A percentile compares a stretch with the other conserved stretches of the same genome.
phyloP scores from a whole-genome alignment of 148 eudicot species.

The Rhododendron griersonianum region DNA sequence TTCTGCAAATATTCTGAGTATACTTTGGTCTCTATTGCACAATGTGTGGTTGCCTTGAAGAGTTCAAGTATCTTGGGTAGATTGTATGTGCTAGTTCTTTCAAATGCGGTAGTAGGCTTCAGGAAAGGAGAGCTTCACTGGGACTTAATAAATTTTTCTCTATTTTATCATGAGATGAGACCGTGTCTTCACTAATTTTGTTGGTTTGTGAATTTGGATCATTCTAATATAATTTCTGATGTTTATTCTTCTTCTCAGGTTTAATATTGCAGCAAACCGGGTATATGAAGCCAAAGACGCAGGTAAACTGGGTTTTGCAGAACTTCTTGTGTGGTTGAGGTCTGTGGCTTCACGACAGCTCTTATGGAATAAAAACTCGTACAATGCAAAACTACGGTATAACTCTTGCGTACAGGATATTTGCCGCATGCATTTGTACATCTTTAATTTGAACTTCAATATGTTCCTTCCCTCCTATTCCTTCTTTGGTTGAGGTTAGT shows the following conservation, averaged over 20 bases:
- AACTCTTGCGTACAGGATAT: no score
- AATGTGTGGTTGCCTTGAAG: background rate
- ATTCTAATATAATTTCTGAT: background rate
- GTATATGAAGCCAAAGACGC: slow-evolving; percentile 65
- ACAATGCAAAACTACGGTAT: slow-evolving; percentile 95
- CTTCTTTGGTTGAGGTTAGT: no score
- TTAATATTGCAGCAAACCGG: slow-evolving; percentile 93
- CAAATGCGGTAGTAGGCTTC: background rate
- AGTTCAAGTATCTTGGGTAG: background rate
- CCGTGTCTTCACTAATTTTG: background rate
- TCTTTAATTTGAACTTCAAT: no score
- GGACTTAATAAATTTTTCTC: background rate
- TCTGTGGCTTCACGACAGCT: slow-evolving; percentile 96
- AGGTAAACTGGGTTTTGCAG: slow-evolving; percentile 92
- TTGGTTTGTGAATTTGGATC: background rate
- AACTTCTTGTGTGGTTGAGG: slow-evolving; percentile 96
- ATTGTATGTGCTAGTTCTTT: background rate
- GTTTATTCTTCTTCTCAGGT: slow-evolving; percentile 40
- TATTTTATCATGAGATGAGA: background rate
- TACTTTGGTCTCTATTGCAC: background rate
- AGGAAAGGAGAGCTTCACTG: background rate
- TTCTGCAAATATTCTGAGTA: no score
- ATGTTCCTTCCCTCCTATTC: no score
- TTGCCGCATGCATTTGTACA: no score
- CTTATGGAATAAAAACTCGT: slow-evolving; percentile 84